Evolutionary conservation across 2,329 filamentous ascomycete genomes (phyloP).

Genomic region (Fusarium sp.): DNA sequence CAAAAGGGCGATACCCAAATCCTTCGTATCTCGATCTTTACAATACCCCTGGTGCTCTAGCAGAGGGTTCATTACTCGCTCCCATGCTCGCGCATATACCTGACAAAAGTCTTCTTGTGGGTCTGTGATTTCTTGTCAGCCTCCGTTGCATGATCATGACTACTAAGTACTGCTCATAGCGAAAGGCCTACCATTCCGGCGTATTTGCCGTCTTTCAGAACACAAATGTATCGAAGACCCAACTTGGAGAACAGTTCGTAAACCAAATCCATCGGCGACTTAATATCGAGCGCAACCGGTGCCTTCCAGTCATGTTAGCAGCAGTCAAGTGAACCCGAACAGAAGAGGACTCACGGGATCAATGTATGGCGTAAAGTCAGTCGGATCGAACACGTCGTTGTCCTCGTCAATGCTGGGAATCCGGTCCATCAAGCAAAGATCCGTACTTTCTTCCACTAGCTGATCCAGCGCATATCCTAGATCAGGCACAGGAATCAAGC

Average conservation of each 20-base stretch:
- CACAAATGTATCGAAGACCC: constrained; percentile 91
- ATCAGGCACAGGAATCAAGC: constrained; percentile 92
- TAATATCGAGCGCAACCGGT: constrained; percentile 87
- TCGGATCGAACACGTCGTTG: constrained; percentile 75
- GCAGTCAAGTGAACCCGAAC: neutral
- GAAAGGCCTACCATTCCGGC: constrained; percentile 81
- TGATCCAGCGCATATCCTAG: constrained; percentile 92
- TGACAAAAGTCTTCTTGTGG: constrained; percentile 97
- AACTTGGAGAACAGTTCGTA: constrained; percentile 98
- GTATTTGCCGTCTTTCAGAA: constrained; percentile 85
- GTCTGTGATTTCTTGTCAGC: constrained; percentile 60
- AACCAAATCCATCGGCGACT: constrained; percentile 92
- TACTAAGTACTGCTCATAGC: neutral
- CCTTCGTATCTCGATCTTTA: neutral
- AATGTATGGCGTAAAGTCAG: constrained; percentile 91
- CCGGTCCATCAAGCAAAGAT: constrained; percentile 84
- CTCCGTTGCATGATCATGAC: neutral
- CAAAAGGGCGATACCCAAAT: neutral
- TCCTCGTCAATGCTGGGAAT: constrained; percentile 72
- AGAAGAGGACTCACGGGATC: constrained; percentile 73
- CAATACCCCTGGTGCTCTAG: neutral
- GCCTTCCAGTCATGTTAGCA: constrained; percentile 62
- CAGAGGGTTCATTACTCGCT: constrained; percentile 51
- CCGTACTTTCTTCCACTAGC: constrained; percentile 78
- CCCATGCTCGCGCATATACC: constrained; percentile 89